Evolutionary conservation across 208 protist species (phyloP), one percentile per base, ranked within the genome.

Genomic region (Perkinsela sp.): DNA sequence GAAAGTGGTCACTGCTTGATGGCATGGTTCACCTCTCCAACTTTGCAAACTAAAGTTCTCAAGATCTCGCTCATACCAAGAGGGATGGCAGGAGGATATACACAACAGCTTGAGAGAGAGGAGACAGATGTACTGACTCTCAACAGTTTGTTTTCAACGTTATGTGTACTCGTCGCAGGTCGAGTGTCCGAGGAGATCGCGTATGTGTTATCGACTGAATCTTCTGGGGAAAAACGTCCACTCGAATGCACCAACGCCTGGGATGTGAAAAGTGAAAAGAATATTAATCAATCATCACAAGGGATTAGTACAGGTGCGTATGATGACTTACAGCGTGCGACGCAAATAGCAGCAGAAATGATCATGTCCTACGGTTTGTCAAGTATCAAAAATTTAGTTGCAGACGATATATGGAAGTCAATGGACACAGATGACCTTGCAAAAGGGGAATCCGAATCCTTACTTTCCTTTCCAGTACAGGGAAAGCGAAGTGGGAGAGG

Each of bases 1-100:
- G 95, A 98, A 75, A 90, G 90, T 2, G 94, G 95, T 13, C 95
- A 98, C 77, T 90, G 90, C 30, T 81, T 98, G 32, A 91, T 97
- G 73, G 85, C 93, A 0, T 93, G 88, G 86, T 75, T 75, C 16
- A 81, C 73, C 32, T 82, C 88, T 2, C 13, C 6, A 57, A 57
- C 13, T n/a, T 70, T 88, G 30, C 88, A 93, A 74, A 91, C 85
- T 71, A 85, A 90, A 48, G 88, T 93, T 28, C 77, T 92, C 28
- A 93, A 93, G 74, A 79, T 93, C 31, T 90, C 83, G 71, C 91
- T 93, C 70, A 89, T 90, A 72, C 88, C 88, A 0, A 81, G 88
- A 67, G 88, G 88, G 2, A 75, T 80, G 1, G 85, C 88, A 13
- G 86, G 85, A 16, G 88, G 88, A 15, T 93, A 90, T 81, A 93